Conservation (phyloP, 257 asterid species). For the Verbascum thapsus region DNA sequence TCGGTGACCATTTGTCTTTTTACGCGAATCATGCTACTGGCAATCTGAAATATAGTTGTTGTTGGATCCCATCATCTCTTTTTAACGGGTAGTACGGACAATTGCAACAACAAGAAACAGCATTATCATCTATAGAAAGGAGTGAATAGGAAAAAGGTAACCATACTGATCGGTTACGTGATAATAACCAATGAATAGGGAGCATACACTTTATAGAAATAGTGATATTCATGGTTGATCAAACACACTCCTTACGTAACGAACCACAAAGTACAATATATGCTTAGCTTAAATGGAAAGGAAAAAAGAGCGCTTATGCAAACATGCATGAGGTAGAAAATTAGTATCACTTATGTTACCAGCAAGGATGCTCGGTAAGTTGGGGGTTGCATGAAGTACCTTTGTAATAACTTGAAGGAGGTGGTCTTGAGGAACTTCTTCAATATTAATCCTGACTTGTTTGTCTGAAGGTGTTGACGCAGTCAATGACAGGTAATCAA, state of each 20-base stretch:
- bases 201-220: not conserved
- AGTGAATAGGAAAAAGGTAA: constrained; percentile 12
- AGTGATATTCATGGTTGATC: constrained; percentile 6
- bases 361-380: constrained; percentile 17
- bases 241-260: not conserved
- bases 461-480: constrained; percentile 41
- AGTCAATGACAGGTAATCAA: constrained; percentile 68
- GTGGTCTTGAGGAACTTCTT: constrained; percentile 46
- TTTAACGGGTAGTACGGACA: not conserved
- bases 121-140: not conserved
- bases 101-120: constrained; percentile 1
- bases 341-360: not conserved
- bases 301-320: not conserved
- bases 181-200: constrained; percentile 8
- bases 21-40: constrained; percentile 2
- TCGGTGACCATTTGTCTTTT: constrained; percentile 8
- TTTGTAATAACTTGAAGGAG: constrained; percentile 61
- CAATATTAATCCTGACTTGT: constrained; percentile 32
- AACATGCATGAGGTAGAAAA: not conserved
- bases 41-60: constrained; percentile 18
- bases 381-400: constrained; percentile 44
- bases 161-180: constrained; percentile 14
- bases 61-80: constrained; percentile 2
- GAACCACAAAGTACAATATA: not conserved
- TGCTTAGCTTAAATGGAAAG: constrained; percentile 6